phyloP scores from a whole-genome alignment of 1,284 basidiomycete genomes.

The Sporisorium graminicola region DNA sequence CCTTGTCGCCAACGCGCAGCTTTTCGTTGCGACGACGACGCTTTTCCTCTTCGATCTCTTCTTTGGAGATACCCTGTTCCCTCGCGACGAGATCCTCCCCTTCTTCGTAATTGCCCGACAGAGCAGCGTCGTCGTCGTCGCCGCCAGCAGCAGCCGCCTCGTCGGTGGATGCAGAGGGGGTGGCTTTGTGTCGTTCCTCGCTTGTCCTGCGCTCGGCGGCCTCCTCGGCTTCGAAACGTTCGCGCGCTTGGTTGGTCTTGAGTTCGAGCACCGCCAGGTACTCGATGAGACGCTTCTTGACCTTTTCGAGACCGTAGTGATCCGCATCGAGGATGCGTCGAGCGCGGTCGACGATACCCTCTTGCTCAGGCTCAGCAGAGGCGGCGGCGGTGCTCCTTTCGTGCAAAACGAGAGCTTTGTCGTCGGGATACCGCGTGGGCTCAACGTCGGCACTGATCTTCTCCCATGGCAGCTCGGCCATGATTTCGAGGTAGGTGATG shows the following conservation, averaged over 20 bases:
- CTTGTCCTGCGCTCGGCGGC: conserved; percentile 33
- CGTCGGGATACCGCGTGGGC: conserved; percentile 22
- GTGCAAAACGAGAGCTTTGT: conserved; percentile 43
- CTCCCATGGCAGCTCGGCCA: conserved; percentile 70
- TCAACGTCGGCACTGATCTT: conserved; percentile 59
- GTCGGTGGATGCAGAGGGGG: conserved; percentile 35
- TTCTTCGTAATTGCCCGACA: conserved; percentile 20
- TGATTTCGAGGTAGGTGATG: conserved; percentile 69
- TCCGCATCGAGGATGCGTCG: conserved; percentile 70
- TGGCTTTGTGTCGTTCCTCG: conserved; percentile 33
- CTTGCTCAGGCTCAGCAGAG: conserved; percentile 13
- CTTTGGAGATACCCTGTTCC: conserved; percentile 39
- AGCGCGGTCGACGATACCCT: conserved; percentile 65
- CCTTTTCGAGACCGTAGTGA: conserved; percentile 72
- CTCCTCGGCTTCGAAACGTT: conserved; percentile 57
- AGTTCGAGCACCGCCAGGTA: conserved; percentile 71
- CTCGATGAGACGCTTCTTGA: conserved; percentile 72
- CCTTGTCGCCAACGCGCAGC: conserved; percentile 71
- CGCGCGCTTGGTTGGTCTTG: conserved; percentile 66
- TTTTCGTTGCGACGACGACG: conserved; percentile 49
- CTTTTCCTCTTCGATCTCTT: conserved; percentile 43
- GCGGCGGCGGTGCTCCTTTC: conserved; percentile 14
- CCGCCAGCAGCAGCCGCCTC: conserved; percentile 19
- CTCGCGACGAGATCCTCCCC: conserved; percentile 33
- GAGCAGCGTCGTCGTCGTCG: conserved; percentile 19